Base-by-base conservation (phyloP, 2,329 filamentous ascomycete species). In the Monosporascus sp. region DNA sequence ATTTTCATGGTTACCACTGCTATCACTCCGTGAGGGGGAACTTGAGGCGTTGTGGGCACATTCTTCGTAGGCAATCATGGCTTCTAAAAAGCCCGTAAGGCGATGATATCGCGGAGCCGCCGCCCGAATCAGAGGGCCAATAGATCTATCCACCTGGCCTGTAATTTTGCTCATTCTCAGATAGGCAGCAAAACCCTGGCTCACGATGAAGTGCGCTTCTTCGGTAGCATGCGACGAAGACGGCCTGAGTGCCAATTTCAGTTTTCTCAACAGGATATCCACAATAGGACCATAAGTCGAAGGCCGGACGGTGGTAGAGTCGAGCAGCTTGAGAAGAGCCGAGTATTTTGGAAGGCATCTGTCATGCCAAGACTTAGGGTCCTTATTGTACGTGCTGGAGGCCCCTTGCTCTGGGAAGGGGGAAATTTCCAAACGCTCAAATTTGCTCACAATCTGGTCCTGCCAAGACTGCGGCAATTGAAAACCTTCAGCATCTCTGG, bases 141-240 rank as follows among this genome's bases (percentile, higher is more conserved):
- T 71, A 7, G 76, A 74, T 20, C 72, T 64, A 54, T 90, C 84
- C 6, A 85, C 68, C 14, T 79, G 74, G 1, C 75, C 79, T n/a
- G 81, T 74, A 4, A 78, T 75, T 55, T 77, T 79, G 50, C 79
- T 83, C 77, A 89, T 83, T 48, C 81, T 77, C 25, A 90, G 75
- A 60, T 91, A 89, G 5, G 86, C 82, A 53, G 82, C 82, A 63
- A 94, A 90, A 0, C 88, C 89, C 59, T 85, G 84, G 9, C 87
- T 88, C 53, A 86, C 78, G 48, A 89, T 88, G 59, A 94, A 90
- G 37, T 82, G 78, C n/a, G 83, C 81, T 64, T 86, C 80, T 56
- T 86, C 80, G 3, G 81, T 82, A 2, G 78, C 76, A 49, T 83
- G 70, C 11, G 78, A 76, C 6, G 79, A 79, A 2, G 82, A 82